Conservation (phyloP, 805 yeast genomes). For the Saturnispora mendoncae region DNA sequence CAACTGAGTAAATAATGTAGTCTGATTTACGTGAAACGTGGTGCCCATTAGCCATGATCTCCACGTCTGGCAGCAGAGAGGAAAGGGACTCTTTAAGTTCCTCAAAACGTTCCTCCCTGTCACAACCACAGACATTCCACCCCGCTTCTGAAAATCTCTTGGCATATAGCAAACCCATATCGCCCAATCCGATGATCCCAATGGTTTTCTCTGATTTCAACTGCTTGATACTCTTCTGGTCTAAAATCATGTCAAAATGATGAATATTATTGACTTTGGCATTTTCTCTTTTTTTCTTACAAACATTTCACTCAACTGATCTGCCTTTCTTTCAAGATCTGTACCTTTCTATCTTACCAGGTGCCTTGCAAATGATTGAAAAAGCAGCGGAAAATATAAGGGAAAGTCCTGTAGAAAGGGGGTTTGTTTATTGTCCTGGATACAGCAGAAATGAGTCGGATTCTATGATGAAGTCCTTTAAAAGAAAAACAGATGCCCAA, state of each 20-base stretch:
- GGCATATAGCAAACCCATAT: conserved; percentile 92
- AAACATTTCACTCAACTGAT: too few relatives aligned
- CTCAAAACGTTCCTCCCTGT: conserved; percentile 56
- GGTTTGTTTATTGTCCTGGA: conserved; percentile 28
- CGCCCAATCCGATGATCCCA: conserved; percentile 94
- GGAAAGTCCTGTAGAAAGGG: too few relatives aligned
- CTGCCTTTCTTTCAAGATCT: too few relatives aligned
- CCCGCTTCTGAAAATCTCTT: conserved; percentile 68
- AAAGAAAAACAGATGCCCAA: conserved; percentile 24
- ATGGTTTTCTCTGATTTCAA: conserved; percentile 39
- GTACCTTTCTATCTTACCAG: too few relatives aligned
- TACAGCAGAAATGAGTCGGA: conserved; percentile 20
- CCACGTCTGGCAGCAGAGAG: conserved; percentile 30
- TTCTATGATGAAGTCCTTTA: conserved; percentile 21
- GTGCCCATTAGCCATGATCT: conserved; percentile 70
- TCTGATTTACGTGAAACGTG: conserved; percentile 74
- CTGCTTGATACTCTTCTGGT: conserved; percentile 13
- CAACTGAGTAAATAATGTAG: conserved; percentile 83
- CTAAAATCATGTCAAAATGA: conserved; percentile 17
- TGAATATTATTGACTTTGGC: too few relatives aligned
- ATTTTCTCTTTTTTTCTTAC: background rate
- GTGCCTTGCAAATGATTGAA: too few relatives aligned
- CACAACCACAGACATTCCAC: conserved; percentile 86
- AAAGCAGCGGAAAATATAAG: background rate
- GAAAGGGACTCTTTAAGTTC: conserved; percentile 28